Evolutionary conservation across 1,139 yeast species (phyloP), one percentile per base, ranked within the genome.

Genomic region (Petasospora rhodanensis): DNA sequence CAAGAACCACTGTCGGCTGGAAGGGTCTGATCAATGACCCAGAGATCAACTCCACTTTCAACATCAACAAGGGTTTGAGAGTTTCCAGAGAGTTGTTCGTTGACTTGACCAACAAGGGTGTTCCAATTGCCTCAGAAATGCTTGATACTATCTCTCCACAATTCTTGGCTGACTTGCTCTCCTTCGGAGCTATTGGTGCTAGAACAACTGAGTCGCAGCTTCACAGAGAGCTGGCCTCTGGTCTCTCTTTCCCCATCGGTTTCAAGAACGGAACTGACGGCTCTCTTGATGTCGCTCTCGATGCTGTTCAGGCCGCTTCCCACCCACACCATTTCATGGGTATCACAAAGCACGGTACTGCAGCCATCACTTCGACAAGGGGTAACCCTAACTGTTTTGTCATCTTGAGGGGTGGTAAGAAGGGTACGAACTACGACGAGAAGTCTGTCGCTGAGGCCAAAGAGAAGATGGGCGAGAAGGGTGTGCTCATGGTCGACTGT

Each of bases 231-330:
- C 73, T 91, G 52, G 94, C 97, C 14, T 86, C 96, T 5, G 98
- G 97, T 31, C 72, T 91, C 46, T 83, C 95, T 9, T 91, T 91
- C 89, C 98, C 98, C 40, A 80, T 91, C 42, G 98, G 98, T 35
- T 91, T 91, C 81, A 91, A 91, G 67, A 91, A 91, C 59, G 97
- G 97, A 58, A 91, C 98, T 32, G 98, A 91, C 59, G 98, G 98
- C 56, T 74, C 93, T 38, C 67, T 89, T 45, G 86, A 79, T 40
- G 97, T 91, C 43, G 96, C 98, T 9, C 67, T 91, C 43, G 98
- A 87, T 59, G 97, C 98, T 22, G 84, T 85, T 46, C 76, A 79
- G 58, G 94, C 98, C 34, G 94, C 97, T 37, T 74, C 93, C 31
- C 81, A 80, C 58, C 77, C 94, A 26, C 98, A 91, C 59, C 97